These are phyloP conservation scores for Trametes meyenii DNA, from an alignment of 768 basidiomycete genomes.

Conservation along the genomic window DNA sequence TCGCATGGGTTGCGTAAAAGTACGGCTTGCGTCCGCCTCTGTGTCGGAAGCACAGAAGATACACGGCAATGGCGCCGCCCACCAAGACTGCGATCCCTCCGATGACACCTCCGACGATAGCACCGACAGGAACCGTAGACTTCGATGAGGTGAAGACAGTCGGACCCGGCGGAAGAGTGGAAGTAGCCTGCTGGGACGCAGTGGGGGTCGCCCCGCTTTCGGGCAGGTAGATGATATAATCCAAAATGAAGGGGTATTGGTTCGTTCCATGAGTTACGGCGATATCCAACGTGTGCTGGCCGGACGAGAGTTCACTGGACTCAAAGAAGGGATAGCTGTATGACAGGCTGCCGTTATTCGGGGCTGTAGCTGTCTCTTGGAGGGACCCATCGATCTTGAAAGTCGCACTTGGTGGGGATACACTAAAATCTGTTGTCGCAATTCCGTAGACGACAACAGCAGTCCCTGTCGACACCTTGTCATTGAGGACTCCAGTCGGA, in stretches of 20 bases:
- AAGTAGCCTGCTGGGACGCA: background rate
- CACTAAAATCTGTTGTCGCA: background rate
- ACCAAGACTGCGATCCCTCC: constrained; percentile 21
- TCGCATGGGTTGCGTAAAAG: constrained; percentile 14
- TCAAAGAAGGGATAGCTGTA: constrained; percentile 6
- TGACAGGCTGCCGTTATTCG: constrained; percentile 7
- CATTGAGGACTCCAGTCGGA: background rate
- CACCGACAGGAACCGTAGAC: constrained; percentile 11
- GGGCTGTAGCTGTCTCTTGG: constrained; percentile 1
- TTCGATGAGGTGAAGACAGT: background rate
- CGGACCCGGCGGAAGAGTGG: no score
- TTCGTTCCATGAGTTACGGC: constrained; percentile 5
- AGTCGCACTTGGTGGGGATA: background rate
- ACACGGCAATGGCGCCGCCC: constrained; percentile 5
- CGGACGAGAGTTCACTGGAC: background rate
- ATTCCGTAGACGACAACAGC: constrained; percentile 12
- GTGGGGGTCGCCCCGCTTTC: constrained; percentile 5
- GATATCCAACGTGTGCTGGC: constrained; percentile 9
- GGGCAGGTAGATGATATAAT: constrained; percentile 9
- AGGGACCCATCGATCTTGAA: constrained; percentile 6
- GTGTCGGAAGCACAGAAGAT: constrained; percentile 18
- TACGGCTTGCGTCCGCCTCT: constrained; percentile 10
- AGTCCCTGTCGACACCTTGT: background rate
- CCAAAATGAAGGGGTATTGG: constrained; percentile 13
- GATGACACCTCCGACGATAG: constrained; percentile 25